Conservation (phyloP, 129 eudicot genomes). For the Kitagawia praeruptora region DNA sequence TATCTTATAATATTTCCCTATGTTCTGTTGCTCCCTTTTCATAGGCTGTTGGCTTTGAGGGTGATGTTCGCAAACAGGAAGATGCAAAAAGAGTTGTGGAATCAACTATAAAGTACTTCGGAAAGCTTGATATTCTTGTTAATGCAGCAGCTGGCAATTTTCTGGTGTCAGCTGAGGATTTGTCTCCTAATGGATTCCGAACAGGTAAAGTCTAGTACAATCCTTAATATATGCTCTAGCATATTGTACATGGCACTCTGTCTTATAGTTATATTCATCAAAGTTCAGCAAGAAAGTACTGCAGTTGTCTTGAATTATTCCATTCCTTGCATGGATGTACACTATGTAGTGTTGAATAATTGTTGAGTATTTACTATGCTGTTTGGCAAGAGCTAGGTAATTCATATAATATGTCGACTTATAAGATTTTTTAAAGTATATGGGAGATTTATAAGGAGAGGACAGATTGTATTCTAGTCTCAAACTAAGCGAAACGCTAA, state of each 20-base stretch:
- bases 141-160: conserved; percentile 98
- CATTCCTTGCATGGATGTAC: neutral
- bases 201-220: conserved; percentile 41
- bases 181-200: conserved; percentile 77
- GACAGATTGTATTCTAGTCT: neutral
- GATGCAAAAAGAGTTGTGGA: conserved; percentile 81
- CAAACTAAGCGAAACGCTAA: neutral
- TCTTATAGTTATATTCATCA: neutral
- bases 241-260: neutral
- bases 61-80: conserved; percentile 88
- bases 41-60: conserved; percentile 85
- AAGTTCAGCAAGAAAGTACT: neutral
- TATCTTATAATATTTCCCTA: neutral
- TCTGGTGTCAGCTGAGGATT: conserved; percentile 79
- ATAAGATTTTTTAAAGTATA: neutral
- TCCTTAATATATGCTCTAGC: neutral
- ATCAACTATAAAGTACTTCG: conserved; percentile 57
- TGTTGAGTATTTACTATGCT: neutral
- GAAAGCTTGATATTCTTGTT: conserved; percentile 90
- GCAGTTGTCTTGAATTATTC: neutral
- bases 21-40: neutral
- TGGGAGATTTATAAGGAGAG: neutral
- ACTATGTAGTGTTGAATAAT: neutral
- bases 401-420: neutral
- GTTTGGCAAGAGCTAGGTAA: neutral